A percentile compares a stretch with the other conserved stretches of the same genome.
Evolutionary conservation across 495 filamentous ascomycete species (phyloP).

Genomic region (Daldinia concentrica): DNA sequence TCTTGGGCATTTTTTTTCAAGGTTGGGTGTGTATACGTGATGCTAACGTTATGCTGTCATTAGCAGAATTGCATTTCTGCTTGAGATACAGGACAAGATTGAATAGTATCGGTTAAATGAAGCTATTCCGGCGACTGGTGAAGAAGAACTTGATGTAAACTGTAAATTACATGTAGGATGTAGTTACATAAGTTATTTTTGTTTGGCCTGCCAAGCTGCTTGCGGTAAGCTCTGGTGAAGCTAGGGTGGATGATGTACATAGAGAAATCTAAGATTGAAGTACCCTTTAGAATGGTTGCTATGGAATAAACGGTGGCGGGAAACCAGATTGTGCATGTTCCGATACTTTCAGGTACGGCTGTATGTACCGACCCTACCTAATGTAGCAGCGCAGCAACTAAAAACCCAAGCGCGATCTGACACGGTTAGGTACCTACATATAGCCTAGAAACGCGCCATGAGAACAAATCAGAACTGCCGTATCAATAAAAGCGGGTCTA

Average conservation of each 20-base stretch:
- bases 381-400: not conserved
- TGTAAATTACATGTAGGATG: not conserved
- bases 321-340: slow-evolving; percentile 6
- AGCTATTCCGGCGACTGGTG: not conserved
- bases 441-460: slow-evolving; percentile 18
- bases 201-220: slow-evolving; percentile 25
- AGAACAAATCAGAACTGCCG: slow-evolving; percentile 11
- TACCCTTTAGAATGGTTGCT: not conserved
- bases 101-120: not conserved
- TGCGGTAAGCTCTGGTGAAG: slow-evolving; percentile 17
- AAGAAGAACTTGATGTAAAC: slow-evolving; percentile 15
- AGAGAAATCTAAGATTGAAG: not conserved
- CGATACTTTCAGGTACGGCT: slow-evolving; percentile 8
- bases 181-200: not conserved
- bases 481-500: slow-evolving; percentile 16
- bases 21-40: not conserved
- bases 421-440: slow-evolving; percentile 13
- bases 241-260: slow-evolving; percentile 10
- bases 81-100: not conserved
- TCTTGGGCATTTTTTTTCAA: slow-evolving; percentile 76
- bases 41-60: slow-evolving; percentile 16
- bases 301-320: slow-evolving; percentile 6
- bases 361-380: not conserved
- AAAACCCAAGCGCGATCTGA: slow-evolving; percentile 30
- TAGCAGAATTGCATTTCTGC: slow-evolving; percentile 39